A percentile compares a stretch with the other conserved stretches of the same genome.
Evolutionary conservation across 352 stramenopile species (phyloP).

Genomic region (Pythium plurisporium): DNA sequence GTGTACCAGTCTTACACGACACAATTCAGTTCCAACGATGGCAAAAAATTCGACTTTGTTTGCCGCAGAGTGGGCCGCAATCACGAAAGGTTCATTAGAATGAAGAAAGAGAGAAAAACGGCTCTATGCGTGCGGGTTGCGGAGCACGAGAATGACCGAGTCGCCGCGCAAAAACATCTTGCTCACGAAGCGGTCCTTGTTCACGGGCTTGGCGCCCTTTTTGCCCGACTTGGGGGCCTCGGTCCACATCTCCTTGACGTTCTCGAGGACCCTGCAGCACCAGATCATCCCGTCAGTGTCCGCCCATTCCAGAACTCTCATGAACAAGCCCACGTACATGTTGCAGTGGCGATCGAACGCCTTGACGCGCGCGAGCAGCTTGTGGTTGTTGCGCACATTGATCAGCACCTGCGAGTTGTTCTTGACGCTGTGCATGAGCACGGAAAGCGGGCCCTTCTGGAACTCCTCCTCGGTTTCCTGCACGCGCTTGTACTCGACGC

Average conservation of each 20-base stretch:
- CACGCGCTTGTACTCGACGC: constrained; percentile 77
- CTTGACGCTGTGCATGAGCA: constrained; percentile 98
- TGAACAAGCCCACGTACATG: constrained; percentile 82
- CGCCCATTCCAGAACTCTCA: neutral
- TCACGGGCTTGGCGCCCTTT: constrained; percentile 94
- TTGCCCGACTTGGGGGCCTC: constrained; percentile 97
- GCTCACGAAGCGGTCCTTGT: constrained; percentile 98
- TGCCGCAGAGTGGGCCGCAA: no score
- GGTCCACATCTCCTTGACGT: constrained; percentile 99
- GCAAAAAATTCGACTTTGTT: no score
- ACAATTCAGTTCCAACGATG: no score
- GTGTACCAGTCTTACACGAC: no score
- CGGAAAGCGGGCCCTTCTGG: constrained; percentile 94
- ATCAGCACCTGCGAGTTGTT: constrained; percentile 98
- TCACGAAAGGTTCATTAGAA: no score
- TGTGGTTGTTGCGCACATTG: constrained; percentile 99
- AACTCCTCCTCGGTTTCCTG: constrained; percentile 92
- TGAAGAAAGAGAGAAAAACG: no score
- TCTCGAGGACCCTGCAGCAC: constrained; percentile 92
- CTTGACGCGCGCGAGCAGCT: constrained; percentile 98
- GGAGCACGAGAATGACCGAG: constrained; percentile 98
- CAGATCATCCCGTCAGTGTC: neutral
- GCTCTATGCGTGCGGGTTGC: constrained; percentile 91
- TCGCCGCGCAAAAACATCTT: constrained; percentile 99
- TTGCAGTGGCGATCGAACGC: constrained; percentile 99